Evolutionary conservation across 1,139 yeast species (phyloP).

Genomic region (Saccharomyces hybrid): DNA sequence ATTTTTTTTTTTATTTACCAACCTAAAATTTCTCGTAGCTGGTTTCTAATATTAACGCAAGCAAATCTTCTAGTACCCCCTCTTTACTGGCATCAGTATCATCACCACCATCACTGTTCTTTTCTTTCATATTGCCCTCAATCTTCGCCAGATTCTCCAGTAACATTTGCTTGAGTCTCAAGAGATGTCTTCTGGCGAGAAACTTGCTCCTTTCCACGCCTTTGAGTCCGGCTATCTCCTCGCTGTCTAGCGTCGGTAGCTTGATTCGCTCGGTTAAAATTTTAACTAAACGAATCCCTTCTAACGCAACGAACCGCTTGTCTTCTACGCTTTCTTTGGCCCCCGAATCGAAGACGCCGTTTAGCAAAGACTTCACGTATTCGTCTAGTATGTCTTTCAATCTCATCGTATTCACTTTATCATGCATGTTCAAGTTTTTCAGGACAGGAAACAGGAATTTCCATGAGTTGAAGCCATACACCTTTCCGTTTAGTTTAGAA

Average conservation of each 20-base stretch:
- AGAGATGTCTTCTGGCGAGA: conserved; percentile 15
- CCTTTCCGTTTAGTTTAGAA: neutral
- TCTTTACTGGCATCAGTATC: neutral
- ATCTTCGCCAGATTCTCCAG: conserved; percentile 10
- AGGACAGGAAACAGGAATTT: conserved; percentile 10
- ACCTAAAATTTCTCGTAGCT: neutral
- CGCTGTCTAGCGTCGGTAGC: conserved; percentile 7
- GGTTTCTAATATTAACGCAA: neutral
- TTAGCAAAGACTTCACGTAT: conserved; percentile 13
- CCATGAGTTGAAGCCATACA: conserved; percentile 1
- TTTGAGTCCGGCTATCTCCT: neutral
- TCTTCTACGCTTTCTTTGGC: conserved; percentile 3
- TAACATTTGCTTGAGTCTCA: conserved; percentile 15
- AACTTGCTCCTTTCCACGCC: conserved; percentile 10
- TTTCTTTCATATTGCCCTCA: conserved; percentile 4
- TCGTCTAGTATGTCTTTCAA: conserved; percentile 14
- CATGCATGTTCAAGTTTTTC: conserved; percentile 5
- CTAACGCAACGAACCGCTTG: conserved; percentile 19
- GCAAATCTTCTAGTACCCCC: neutral
- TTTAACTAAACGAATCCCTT: conserved; percentile 20
- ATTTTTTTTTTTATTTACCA: neutral
- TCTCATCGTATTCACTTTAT: conserved; percentile 5
- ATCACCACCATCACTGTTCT: neutral
- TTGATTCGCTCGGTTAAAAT: conserved; percentile 11
- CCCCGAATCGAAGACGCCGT: conserved; percentile 9